Percentiles rank a stretch among this genome's conserved stretches.
Evolutionary conservation across 1,284 basidiomycete species (phyloP).

Genomic region (Fomitopsis pinicola): DNA sequence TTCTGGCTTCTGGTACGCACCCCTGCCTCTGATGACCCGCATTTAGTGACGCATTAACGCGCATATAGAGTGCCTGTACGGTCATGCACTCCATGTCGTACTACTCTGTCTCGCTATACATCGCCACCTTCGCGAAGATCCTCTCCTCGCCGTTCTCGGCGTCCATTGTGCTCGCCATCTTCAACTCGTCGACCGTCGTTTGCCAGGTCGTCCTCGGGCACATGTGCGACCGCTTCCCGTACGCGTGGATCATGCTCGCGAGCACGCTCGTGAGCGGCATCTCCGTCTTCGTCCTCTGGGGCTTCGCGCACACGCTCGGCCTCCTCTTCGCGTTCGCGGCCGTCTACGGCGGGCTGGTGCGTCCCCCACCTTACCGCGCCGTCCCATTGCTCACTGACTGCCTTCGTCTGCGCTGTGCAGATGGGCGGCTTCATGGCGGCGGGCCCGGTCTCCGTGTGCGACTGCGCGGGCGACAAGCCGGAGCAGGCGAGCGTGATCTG

Average conservation of each 20-base stretch:
- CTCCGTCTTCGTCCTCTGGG: constrained; percentile 25
- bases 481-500: constrained; percentile 23
- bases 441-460: constrained; percentile 20
- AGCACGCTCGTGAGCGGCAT: constrained; percentile 21
- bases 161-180: constrained; percentile 21
- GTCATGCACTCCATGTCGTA: constrained; percentile 24
- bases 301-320: constrained; percentile 19
- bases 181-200: constrained; percentile 23
- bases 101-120: constrained; percentile 27
- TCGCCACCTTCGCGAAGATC: constrained; percentile 21
- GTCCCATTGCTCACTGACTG: neutral
- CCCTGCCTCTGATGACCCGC: neutral
- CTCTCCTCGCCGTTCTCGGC: constrained; percentile 21
- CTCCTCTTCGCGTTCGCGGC: constrained; percentile 21
- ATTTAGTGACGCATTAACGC: neutral
- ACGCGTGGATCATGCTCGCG: constrained; percentile 23
- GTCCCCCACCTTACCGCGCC: neutral
- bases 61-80: constrained; percentile 15
- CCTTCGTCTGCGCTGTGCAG: constrained; percentile 9
- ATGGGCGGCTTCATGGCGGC: constrained; percentile 24
- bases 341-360: constrained; percentile 22
- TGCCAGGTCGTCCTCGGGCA: constrained; percentile 22
- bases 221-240: constrained; percentile 20
- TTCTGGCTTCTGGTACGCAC: constrained; percentile 22
- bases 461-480: constrained; percentile 19